These are phyloP conservation scores for Danielozyma ontarioensis DNA, from an alignment of 805 yeast species.

Conservation along the genomic window DNA sequence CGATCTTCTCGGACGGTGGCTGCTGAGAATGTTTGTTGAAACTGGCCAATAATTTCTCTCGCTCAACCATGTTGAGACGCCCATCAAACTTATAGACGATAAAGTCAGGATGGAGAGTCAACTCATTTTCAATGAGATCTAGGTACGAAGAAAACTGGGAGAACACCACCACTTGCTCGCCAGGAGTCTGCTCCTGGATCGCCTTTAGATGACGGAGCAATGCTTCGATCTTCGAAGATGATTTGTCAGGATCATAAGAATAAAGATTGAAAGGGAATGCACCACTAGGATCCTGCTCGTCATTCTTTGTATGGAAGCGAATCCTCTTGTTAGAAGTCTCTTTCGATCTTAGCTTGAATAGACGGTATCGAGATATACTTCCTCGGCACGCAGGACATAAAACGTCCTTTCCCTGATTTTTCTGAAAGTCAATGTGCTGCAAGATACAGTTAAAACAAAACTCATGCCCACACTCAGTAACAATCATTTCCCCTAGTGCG, in stretches of 20 bases:
- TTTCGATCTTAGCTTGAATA: conserved; percentile 39
- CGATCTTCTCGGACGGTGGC: conserved; percentile 18
- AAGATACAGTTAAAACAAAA: conserved; percentile 70
- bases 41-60: conserved; percentile 54
- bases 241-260: conserved; percentile 44
- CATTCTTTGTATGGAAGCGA: conserved; percentile 24
- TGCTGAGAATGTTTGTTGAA: conserved; percentile 33
- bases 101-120: conserved; percentile 44
- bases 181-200: conserved; percentile 50
- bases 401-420: conserved; percentile 36
- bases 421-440: conserved; percentile 71
- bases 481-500: conserved; percentile 43
- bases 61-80: conserved; percentile 56
- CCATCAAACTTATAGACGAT: conserved; percentile 77
- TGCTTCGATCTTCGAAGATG: conserved; percentile 73
- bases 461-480: conserved; percentile 77
- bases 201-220: conserved; percentile 53
- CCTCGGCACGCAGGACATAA: conserved; percentile 77
- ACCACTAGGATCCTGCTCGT: conserved; percentile 12
- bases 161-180: conserved; percentile 78
- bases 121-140: conserved; percentile 65
- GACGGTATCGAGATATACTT: conserved; percentile 42
- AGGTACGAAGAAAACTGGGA: conserved; percentile 85
- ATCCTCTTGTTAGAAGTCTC: conserved; percentile 20
- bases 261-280: conserved; percentile 29